Percentiles rank a stretch among this genome's conserved stretches.
These are phyloP conservation scores for Solanum infundibuliforme DNA, from an alignment of 257 asterid species.

Conservation along the genomic window DNA sequence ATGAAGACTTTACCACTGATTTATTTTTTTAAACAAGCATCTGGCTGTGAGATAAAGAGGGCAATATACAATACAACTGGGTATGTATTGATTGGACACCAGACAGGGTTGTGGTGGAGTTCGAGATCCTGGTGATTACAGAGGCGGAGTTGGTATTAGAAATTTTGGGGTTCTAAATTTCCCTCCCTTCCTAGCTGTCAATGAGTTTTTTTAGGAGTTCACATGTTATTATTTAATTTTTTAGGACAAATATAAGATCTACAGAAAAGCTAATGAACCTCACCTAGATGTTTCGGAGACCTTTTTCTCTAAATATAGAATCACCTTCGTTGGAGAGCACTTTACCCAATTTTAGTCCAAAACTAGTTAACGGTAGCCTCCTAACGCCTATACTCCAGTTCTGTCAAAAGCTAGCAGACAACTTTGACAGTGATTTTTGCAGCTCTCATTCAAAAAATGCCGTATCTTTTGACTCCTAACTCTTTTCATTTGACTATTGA, in stretches of 20 bases:
- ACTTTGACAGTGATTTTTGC: neutral
- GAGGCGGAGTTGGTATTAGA: too few species aligned
- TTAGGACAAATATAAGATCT: accelerated
- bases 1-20: neutral
- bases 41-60: neutral
- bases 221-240: too few species aligned
- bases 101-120: neutral
- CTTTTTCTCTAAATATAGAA: too few species aligned
- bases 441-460: neutral
- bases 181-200: too few species aligned
- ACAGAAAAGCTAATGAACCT: too few species aligned
- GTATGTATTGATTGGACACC: neutral
- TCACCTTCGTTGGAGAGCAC: neutral
- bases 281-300: too few species aligned
- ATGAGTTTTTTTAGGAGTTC: too few species aligned
- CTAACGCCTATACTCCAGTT: neutral
- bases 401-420: neutral
- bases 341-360: neutral
- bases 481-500: neutral
- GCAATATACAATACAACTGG: neutral
- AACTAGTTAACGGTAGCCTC: neutral
- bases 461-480: neutral
- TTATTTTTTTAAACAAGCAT: too few species aligned
- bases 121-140: too few species aligned
- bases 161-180: too few species aligned